Evolutionary conservation across 805 yeast species (phyloP), one percentile per base, ranked within the genome.

Genomic region (Candida vaughaniae): DNA sequence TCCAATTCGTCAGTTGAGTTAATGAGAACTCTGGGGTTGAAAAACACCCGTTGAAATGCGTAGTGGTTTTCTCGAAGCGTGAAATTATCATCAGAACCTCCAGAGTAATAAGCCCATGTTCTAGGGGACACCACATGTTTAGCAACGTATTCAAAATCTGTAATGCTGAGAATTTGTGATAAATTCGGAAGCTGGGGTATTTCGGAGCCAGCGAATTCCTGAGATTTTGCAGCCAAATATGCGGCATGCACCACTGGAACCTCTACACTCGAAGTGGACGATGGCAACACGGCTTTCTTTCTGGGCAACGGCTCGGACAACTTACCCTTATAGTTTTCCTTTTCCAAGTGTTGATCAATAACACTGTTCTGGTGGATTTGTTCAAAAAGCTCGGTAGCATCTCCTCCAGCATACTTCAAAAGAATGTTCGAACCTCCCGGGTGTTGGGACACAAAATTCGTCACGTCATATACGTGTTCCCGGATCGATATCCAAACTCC

Each of bases 381-480:
- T 53, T 66, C 62, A 43, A 58, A 58, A 31, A 59, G 12, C 56
- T 75, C 77, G 5, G 96, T 85, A 34, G 77, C 60, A 48, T 78
- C 84, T 46, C 71, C 69, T 15, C 84, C 87, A 23, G 78, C 82
- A 47, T 72, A 73, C 4, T 75, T 77, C 35, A 77, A 40, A 33
- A 80, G 69, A 17, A 78, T 48, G 37, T 76, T 80, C 6, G 64
- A 65, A 14, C 87, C 87, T 22, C 77, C 86, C 1, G 87, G 87
- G 53, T 85, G 95, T 53, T 80, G 85, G 17, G 77, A 79, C 22
- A 83, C 51, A 46, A 85, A 85, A 3, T 62, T 69, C 1, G 95
- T 84, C 35, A 91, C 91, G 55, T 91, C 82, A 59, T 90, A 91
- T 22, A 91, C 80, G 51, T 85, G 86, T 53, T 95, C 63, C 22